A percentile compares a stretch with the other conserved stretches of the same genome.
phyloP scores from a whole-genome alignment of 2,329 filamentous ascomycete genomes.

The Paracorniculantispora psalliotae region DNA sequence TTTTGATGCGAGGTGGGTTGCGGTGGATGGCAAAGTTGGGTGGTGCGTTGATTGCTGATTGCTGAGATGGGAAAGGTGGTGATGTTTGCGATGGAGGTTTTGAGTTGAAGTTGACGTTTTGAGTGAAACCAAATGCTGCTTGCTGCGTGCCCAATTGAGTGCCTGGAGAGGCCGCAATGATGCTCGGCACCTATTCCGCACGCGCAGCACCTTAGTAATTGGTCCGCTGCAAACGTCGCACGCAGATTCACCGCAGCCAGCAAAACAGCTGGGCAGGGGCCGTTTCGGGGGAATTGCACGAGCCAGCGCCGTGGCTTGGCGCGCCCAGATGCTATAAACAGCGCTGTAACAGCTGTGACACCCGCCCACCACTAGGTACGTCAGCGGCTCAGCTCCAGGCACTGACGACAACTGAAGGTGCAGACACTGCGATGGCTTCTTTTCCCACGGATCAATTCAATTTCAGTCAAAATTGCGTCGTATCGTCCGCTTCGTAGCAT shows the following conservation, averaged over 20 bases:
- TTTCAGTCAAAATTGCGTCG: not conserved
- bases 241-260: too few relatives aligned
- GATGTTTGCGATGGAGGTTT: conserved; percentile 11
- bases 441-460: not conserved
- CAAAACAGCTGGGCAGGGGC: too few relatives aligned
- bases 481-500: not conserved
- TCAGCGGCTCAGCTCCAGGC: not conserved
- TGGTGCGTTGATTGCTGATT: too few relatives aligned
- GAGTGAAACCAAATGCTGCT: too few relatives aligned
- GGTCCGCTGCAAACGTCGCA: too few relatives aligned
- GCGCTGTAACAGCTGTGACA: not conserved
- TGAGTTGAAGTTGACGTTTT: not conserved
- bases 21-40: not conserved
- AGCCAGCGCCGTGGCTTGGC: not conserved
- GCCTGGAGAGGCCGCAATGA: too few relatives aligned
- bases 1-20: not conserved
- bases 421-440: too few relatives aligned
- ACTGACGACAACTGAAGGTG: too few relatives aligned
- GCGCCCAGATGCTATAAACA: conserved; percentile 6
- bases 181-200: too few relatives aligned
- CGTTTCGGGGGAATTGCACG: not conserved
- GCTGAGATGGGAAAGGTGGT: conserved; percentile 1
- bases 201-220: too few relatives aligned
- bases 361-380: not conserved
- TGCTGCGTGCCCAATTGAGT: too few relatives aligned